phyloP scores from a whole-genome alignment of 257 asterid genomes.

The Petunia axillaris region DNA sequence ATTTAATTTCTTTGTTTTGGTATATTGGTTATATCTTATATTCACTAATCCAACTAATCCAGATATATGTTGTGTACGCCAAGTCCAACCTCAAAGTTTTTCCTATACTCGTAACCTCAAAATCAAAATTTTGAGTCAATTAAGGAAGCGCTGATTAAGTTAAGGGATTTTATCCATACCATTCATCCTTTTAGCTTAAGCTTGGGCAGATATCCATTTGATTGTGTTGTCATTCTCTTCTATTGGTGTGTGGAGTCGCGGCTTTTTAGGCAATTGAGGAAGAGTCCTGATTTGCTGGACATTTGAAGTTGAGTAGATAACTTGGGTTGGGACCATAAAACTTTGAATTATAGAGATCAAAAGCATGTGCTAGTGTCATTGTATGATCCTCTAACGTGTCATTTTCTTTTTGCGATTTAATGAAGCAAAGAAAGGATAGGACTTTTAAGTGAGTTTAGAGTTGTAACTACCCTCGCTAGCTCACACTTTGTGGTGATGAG shows the following conservation, averaged over 20 bases:
- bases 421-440: constrained; percentile 20
- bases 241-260: constrained; percentile 32
- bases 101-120: too few species aligned
- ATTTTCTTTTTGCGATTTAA: constrained; percentile 31
- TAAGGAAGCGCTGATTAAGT: too few species aligned
- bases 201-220: not conserved
- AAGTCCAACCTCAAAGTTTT: too few species aligned
- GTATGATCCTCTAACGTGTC: constrained; percentile 31
- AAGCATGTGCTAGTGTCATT: constrained; percentile 55
- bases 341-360: constrained; percentile 52
- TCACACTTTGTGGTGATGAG: constrained; percentile 12
- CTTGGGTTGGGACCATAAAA: constrained; percentile 27
- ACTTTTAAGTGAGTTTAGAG: not conserved
- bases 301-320: not conserved
- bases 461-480: not conserved
- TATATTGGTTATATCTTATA: too few species aligned
- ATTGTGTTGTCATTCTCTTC: not conserved
- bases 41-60: too few species aligned
- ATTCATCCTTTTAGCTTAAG: not conserved
- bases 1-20: not conserved
- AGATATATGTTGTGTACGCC: too few species aligned
- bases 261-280: constrained; percentile 19
- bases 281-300: not conserved
- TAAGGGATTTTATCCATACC: too few species aligned
- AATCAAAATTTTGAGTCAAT: too few species aligned